These are phyloP conservation scores for Lactarius hengduanensis DNA, from an alignment of 768 basidiomycete species.

Conservation along the genomic window DNA sequence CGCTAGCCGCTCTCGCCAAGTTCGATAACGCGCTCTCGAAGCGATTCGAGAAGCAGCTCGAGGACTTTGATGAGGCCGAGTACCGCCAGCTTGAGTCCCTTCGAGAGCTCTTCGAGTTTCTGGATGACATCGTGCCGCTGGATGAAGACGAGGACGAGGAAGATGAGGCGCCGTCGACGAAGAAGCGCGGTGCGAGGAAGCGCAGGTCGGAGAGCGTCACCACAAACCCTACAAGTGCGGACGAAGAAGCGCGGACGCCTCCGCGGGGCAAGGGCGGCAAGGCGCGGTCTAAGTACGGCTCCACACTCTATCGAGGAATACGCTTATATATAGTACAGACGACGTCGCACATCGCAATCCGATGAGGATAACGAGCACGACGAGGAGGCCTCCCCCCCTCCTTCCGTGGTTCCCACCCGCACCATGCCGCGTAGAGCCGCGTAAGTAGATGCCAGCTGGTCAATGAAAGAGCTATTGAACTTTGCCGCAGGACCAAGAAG, in stretches of 20 bases:
- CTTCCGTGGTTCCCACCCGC: conserved; percentile 46
- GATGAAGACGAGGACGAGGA: conserved; percentile 56
- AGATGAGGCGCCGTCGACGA: conserved; percentile 36
- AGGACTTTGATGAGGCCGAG: conserved; percentile 70
- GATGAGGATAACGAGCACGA: conserved; percentile 41
- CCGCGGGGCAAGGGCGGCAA: conserved; percentile 39
- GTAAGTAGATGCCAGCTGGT: conserved; percentile 40
- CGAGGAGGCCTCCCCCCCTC: conserved; percentile 38
- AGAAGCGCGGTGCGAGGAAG: conserved; percentile 44
- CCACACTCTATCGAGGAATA: background rate
- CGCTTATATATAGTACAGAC: conserved; percentile 38
- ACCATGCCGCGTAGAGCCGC: conserved; percentile 56
- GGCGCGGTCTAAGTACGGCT: conserved; percentile 34
- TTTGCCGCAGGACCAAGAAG: conserved; percentile 27
- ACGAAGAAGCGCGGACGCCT: conserved; percentile 27
- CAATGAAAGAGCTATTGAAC: conserved; percentile 40
- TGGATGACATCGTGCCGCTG: conserved; percentile 69
- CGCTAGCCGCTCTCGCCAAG: conserved; percentile 67
- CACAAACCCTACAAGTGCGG: conserved; percentile 43
- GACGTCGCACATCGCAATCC: conserved; percentile 54
- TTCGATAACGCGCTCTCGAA: conserved; percentile 68
- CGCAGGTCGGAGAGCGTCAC: conserved; percentile 60
- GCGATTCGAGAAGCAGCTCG: conserved; percentile 68
- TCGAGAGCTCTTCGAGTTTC: conserved; percentile 61
- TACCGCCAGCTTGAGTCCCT: conserved; percentile 62